phyloP scores from a whole-genome alignment of 2,329 filamentous ascomycete species.

The Pestalotiopsis sp. region DNA sequence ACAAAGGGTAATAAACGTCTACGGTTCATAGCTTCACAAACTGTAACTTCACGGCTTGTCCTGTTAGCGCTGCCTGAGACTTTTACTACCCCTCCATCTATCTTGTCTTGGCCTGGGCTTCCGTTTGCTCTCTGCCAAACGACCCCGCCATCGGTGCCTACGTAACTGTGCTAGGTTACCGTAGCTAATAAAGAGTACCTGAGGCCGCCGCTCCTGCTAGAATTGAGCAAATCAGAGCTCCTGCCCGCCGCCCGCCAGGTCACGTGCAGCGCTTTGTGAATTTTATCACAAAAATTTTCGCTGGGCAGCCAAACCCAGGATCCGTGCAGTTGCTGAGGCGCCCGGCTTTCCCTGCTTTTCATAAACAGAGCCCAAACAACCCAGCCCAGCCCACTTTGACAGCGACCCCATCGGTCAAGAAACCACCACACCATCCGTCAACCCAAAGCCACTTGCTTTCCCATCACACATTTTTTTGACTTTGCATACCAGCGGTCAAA shows the following conservation, averaged over 20 bases:
- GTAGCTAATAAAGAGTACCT: neutral
- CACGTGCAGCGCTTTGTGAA: neutral
- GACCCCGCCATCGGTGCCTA: neutral
- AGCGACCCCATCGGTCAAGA: constrained; percentile 10
- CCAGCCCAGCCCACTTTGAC: constrained; percentile 1
- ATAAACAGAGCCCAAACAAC: constrained; percentile 3
- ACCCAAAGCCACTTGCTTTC: neutral
- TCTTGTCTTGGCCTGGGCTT: no score
- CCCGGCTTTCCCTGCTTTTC: neutral
- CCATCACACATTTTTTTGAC: constrained; percentile 7
- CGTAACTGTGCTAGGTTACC: neutral
- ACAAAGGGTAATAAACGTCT: no score
- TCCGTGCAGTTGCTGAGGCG: constrained; percentile 6
- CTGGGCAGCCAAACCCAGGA: neutral
- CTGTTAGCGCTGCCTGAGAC: no score
- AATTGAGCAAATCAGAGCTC: neutral
- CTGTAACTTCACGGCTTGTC: no score
- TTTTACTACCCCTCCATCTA: neutral
- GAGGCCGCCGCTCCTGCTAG: neutral
- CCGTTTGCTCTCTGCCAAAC: neutral
- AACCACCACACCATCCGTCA: constrained; percentile 8
- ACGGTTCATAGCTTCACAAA: no score
- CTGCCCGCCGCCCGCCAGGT: neutral
- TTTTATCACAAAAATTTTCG: constrained; percentile 5
- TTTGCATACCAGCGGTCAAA: constrained; percentile 5